Evolutionary conservation across 225 moss, liverwort and hornwort genomes (phyloP).

Genomic region (Straminergon stramineum): DNA sequence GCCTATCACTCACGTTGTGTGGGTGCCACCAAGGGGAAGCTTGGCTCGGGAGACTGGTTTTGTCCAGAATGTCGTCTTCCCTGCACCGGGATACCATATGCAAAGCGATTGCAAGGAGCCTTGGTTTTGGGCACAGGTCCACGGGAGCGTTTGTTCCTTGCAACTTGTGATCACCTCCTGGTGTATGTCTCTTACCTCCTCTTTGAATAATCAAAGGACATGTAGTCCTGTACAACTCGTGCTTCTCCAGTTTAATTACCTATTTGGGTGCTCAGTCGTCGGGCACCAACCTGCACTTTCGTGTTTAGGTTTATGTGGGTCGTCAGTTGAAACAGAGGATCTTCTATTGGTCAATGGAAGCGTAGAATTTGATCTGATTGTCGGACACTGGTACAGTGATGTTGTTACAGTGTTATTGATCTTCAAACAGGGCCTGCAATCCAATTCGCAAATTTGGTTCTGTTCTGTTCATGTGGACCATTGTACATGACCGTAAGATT

Average conservation of each 20-base stretch:
- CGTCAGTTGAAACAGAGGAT: neutral
- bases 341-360: neutral
- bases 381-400: neutral
- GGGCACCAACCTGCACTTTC: neutral
- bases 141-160: slow-evolving; percentile 39
- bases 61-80: slow-evolving; percentile 86
- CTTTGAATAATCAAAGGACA: neutral
- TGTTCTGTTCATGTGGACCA: neutral
- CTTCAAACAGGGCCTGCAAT: neutral
- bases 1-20: slow-evolving; percentile 96
- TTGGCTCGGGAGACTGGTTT: slow-evolving; percentile 85
- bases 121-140: slow-evolving; percentile 60
- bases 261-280: neutral
- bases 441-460: neutral
- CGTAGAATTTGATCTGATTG: neutral
- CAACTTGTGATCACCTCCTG: slow-evolving; percentile 71
- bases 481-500: neutral
- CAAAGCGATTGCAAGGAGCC: slow-evolving; percentile 70
- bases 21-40: slow-evolving; percentile 65
- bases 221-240: neutral
- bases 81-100: slow-evolving; percentile 42
- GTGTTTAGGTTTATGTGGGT: neutral
- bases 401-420: neutral
- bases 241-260: neutral
- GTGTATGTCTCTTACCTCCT: slow-evolving; percentile 52